A percentile compares a stretch with the other conserved stretches of the same genome.
Evolutionary conservation across 352 stramenopile genomes (phyloP).

Genomic region (Pythium phragmitis): DNA sequence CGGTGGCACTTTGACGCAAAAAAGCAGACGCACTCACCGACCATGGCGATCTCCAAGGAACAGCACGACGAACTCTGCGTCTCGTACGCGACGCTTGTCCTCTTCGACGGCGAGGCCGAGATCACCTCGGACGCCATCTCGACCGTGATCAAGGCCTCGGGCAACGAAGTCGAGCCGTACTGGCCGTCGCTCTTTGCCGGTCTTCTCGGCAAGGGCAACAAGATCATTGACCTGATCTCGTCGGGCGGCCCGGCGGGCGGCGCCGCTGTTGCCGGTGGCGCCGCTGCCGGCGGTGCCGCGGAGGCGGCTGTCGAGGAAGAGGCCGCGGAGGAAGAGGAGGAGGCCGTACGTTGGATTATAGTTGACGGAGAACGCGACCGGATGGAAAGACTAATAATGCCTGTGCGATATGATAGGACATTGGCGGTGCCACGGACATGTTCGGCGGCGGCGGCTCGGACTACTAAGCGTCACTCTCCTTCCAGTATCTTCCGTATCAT

Average conservation of each 20-base stretch:
- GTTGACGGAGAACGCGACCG: not conserved
- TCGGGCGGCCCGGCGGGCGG: constrained; percentile 49
- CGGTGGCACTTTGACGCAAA: constrained; percentile 19
- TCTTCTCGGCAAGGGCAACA: constrained; percentile 76
- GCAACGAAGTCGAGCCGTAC: constrained; percentile 86
- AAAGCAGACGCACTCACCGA: constrained; percentile 32
- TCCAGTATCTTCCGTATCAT: constrained; percentile 14
- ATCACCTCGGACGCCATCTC: constrained; percentile 73
- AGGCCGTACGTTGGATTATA: constrained; percentile 38
- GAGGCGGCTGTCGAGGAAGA: constrained; percentile 39
- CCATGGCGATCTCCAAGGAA: constrained; percentile 83
- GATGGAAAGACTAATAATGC: not conserved
- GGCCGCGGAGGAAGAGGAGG: constrained; percentile 62
- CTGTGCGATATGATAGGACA: constrained; percentile 28
- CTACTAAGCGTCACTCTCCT: constrained; percentile 49
- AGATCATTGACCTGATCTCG: constrained; percentile 78
- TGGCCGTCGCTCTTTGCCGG: constrained; percentile 74
- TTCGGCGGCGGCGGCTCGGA: constrained; percentile 66
- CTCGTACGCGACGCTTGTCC: constrained; percentile 80
- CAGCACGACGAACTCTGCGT: constrained; percentile 86
- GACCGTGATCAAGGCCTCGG: constrained; percentile 66
- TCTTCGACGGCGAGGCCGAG: constrained; percentile 84
- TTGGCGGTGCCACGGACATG: constrained; percentile 89
- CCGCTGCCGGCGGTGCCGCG: constrained; percentile 38
- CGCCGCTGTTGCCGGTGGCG: constrained; percentile 39